Conservation (phyloP, 257 asterid species). For the Apocynum venetum region DNA sequence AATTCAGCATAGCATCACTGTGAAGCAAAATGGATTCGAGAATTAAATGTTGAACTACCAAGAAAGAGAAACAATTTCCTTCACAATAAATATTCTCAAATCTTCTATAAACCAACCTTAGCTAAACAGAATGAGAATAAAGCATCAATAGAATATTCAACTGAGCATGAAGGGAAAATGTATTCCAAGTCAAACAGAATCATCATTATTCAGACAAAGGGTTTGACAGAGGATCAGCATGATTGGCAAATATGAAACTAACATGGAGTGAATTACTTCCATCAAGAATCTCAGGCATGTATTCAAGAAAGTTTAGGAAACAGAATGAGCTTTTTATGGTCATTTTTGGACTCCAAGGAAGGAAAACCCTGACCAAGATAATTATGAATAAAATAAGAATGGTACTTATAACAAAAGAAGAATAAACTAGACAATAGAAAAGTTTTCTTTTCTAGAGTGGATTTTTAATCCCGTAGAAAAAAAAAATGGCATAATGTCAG, state of each 20-base stretch:
- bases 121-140: neutral
- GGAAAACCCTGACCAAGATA: neutral
- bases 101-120: neutral
- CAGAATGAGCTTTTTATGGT: neutral
- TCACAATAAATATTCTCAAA: neutral
- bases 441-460: neutral
- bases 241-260: too few relatives aligned
- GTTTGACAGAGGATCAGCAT: too few relatives aligned
- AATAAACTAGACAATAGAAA: neutral
- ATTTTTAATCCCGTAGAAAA: neutral
- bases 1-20: neutral
- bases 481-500: neutral
- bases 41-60: neutral
- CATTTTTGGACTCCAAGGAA: neutral
- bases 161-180: neutral
- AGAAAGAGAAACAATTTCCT: neutral
- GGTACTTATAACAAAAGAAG: neutral
- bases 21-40: neutral
- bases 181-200: neutral
- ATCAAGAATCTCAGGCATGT: too few relatives aligned
- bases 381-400: neutral
- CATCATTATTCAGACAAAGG: too few relatives aligned
- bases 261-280: too few relatives aligned
- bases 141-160: neutral
- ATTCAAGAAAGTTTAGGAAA: neutral